A percentile compares a stretch with the other conserved stretches of the same genome.
These are phyloP conservation scores for Tulasnella sp. DNA, from an alignment of 768 basidiomycete genomes.

Conservation along the genomic window DNA sequence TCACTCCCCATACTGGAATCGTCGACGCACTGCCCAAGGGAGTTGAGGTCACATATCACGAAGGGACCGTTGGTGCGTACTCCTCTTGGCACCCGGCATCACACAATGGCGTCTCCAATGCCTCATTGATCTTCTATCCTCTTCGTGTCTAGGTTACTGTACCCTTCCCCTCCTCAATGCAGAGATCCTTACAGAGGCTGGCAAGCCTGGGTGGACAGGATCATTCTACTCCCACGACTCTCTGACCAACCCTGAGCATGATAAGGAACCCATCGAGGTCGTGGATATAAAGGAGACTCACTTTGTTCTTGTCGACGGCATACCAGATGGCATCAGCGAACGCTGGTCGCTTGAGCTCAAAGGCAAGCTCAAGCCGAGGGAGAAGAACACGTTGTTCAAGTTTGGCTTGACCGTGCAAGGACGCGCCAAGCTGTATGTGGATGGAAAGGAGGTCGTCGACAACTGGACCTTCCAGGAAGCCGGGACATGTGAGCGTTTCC, in stretches of 20 bases:
- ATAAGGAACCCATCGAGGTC: constrained; percentile 38
- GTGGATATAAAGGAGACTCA: constrained; percentile 47
- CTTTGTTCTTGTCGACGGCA: constrained; percentile 48
- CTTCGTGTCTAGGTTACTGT: constrained; percentile 39
- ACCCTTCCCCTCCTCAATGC: constrained; percentile 58
- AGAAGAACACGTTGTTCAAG: constrained; percentile 26
- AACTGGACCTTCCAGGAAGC: constrained; percentile 62
- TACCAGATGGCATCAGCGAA: constrained; percentile 40
- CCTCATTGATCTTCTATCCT: constrained; percentile 16
- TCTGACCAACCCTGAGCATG: constrained; percentile 33
- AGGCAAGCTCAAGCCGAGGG: constrained; percentile 37
- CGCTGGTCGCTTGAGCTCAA: constrained; percentile 47
- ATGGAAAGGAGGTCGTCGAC: constrained; percentile 40
- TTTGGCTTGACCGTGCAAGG: constrained; percentile 28
- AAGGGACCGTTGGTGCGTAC: constrained; percentile 51
- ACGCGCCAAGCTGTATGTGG: constrained; percentile 47
- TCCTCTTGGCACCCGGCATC: not conserved
- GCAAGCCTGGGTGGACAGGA: constrained; percentile 50
- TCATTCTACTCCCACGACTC: constrained; percentile 49
- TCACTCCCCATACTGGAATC: constrained; percentile 56
- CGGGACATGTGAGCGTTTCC: constrained; percentile 60
- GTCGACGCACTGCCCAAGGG: constrained; percentile 37
- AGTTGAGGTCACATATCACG: constrained; percentile 41
- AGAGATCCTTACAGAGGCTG: constrained; percentile 39
- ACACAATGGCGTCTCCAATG: constrained; percentile 24